Conservation (phyloP, 2,329 filamentous ascomycete genomes). For the Aspergillus aculeatus region DNA sequence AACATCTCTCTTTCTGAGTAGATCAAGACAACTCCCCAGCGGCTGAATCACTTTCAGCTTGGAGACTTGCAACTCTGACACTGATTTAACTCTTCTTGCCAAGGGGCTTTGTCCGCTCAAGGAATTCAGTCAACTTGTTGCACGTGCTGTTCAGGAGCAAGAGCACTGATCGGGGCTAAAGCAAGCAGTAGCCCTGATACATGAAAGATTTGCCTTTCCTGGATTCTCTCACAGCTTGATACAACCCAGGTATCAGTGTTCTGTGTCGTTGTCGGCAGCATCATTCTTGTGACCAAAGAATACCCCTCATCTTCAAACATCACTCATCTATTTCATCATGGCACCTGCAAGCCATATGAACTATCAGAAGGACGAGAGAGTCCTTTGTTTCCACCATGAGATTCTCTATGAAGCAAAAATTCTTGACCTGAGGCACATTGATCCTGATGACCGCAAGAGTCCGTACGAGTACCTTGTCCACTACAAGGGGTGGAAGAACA, state of each 20-base stretch:
- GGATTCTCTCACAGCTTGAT: not conserved
- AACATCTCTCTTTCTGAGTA: not conserved
- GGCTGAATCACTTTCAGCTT: not conserved
- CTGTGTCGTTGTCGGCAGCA: not conserved
- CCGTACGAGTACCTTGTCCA: conserved; percentile 88
- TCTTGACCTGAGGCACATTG: conserved; percentile 68
- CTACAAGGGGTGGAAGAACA: conserved; percentile 99
- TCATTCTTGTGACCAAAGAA: not conserved
- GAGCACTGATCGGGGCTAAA: not conserved
- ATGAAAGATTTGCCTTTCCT: not conserved
- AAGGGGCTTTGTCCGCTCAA: not conserved
- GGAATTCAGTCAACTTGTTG: not conserved
- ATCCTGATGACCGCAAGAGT: conserved; percentile 65
- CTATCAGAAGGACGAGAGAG: conserved; percentile 78
- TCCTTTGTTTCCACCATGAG: conserved; percentile 95
- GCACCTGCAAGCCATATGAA: conserved; percentile 55
- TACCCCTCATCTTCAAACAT: not conserved
- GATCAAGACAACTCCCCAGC: not conserved
- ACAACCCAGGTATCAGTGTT: not conserved
- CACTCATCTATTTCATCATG: conserved; percentile 49
- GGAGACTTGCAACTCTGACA: not conserved
- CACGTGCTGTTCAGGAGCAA: conserved; percentile 6
- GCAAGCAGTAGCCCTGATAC: not conserved
- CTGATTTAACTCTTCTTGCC: not conserved
- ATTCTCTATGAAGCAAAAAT: conserved; percentile 98